A percentile compares a stretch with the other conserved stretches of the same genome.
Evolutionary conservation across 495 filamentous ascomycete species (phyloP).

Genomic region (Podospora sp.): DNA sequence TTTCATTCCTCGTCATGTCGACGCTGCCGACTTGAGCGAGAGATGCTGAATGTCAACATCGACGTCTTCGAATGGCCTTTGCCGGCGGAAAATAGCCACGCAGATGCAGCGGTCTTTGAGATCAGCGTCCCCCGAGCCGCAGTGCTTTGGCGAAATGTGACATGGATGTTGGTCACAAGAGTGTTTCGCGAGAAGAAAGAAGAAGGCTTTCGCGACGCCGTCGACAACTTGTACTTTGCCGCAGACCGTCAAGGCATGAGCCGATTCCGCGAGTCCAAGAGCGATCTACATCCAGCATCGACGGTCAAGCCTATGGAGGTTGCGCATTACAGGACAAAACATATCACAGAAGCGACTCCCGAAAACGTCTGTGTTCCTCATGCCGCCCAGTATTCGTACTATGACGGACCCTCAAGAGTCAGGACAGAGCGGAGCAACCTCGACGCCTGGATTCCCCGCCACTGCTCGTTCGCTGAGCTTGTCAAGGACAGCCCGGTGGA

Average conservation of each 20-base stretch:
- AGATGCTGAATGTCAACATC: conserved; percentile 45
- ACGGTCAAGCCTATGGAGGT: conserved; percentile 21
- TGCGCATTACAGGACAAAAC: conserved; percentile 20
- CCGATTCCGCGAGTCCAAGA: background rate
- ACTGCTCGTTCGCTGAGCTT: conserved; percentile 22
- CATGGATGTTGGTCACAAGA: conserved; percentile 45
- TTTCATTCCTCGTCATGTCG: conserved; percentile 38
- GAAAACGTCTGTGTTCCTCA: conserved; percentile 49
- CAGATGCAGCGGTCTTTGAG: conserved; percentile 61
- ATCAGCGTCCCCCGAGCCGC: conserved; percentile 50
- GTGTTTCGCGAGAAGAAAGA: conserved; percentile 33
- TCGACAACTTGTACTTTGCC: background rate
- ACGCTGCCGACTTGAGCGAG: conserved; percentile 27
- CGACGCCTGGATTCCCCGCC: background rate
- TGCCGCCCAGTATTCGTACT: conserved; percentile 45
- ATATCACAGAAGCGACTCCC: conserved; percentile 30
- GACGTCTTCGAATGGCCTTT: conserved; percentile 65
- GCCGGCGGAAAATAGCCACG: conserved; percentile 36
- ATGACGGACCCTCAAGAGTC: conserved; percentile 14
- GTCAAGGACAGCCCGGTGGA: background rate
- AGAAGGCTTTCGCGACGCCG: background rate
- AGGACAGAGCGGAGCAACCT: background rate
- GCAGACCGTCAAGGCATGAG: conserved; percentile 7
- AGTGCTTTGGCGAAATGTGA: conserved; percentile 57
- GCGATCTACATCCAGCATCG: conserved; percentile 23